A percentile compares a stretch with the other conserved stretches of the same genome.
Evolutionary conservation across 177 flowering plant genomes (phyloP).

Genomic region (Telopea speciosissima): DNA sequence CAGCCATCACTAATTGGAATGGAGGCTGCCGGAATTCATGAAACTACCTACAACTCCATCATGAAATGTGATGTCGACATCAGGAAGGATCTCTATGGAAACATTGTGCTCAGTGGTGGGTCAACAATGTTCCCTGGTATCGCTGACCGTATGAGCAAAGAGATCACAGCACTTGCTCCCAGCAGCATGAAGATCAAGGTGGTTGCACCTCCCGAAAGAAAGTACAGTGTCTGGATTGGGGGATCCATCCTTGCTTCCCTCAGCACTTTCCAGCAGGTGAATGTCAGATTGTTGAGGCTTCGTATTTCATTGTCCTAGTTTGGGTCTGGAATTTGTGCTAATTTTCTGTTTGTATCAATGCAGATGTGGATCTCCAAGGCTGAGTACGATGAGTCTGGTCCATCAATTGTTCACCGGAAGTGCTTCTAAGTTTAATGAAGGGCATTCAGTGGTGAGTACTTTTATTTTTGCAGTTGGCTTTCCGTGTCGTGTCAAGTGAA

Average conservation of each 20-base stretch:
- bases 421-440: constrained; percentile 38
- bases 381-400: constrained; percentile 60
- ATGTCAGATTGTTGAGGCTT: background rate
- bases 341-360: background rate
- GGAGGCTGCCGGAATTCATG: constrained; percentile 67
- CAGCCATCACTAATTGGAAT: constrained; percentile 63
- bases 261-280: constrained; percentile 67
- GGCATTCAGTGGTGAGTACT: constrained; percentile 26
- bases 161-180: constrained; percentile 61
- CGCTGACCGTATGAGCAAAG: constrained; percentile 65
- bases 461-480: constrained; percentile 31
- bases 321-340: background rate
- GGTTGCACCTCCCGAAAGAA: constrained; percentile 63
- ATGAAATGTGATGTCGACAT: constrained; percentile 70
- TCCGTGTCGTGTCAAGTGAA: constrained; percentile 34
- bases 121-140: constrained; percentile 74
- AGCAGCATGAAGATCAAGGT: constrained; percentile 72
- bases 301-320: background rate
- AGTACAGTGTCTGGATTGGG: constrained; percentile 71
- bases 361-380: constrained; percentile 69
- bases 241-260: constrained; percentile 64
- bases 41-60: constrained; percentile 64
- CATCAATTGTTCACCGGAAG: constrained; percentile 62
- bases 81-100: constrained; percentile 59
- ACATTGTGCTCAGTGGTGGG: constrained; percentile 68